Evolutionary conservation across 1,139 yeast species (phyloP), one percentile per base, ranked within the genome.

Genomic region (Yamadazyma taylorii): DNA sequence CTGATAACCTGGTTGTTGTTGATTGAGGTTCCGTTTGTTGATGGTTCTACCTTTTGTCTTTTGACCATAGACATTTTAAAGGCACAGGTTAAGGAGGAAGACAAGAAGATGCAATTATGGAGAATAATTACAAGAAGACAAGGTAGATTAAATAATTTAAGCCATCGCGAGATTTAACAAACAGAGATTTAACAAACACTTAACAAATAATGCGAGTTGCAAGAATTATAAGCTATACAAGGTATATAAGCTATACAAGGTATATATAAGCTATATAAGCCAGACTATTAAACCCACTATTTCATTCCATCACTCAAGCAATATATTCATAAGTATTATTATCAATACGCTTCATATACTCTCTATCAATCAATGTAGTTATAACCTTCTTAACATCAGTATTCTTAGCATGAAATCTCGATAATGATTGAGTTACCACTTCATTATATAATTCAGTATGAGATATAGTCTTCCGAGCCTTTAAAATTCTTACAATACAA

Each of bases 401-500:
- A 21, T 88, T 81, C 46, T 82, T 81, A 5, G 97, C 97, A 52
- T 77, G 79, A 70, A 92, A 92, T 52, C 97, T 74, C 42, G 84
- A 79, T 53, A 80, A 81, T 5, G 96, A 79, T 59, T 89, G 96
- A 38, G 88, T 85, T 50, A 88, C 81, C 27, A 92, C 94, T 60
- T 92, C 97, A 51, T 85, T 88, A 36, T 90, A 81, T 53, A 92
- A 73, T 37, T 82, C 82, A 35, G 84, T 85, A 57, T 89, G 97
- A 45, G 80, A 79, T 51, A 88, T 71, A 35, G 73, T 74, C 61
- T 89, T 85, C 55, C 97, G 78, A 1, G 96, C 90, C 67, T 92
- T 92, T 97, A 92, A 92, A 54, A 92, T 87, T 53, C 98, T 78
- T 32, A 92, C 98, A 63, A 92, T 88, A 53, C 95, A 86, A 2